phyloP scores from a whole-genome alignment of 495 filamentous ascomycete genomes.

The Penicillium soppii region DNA sequence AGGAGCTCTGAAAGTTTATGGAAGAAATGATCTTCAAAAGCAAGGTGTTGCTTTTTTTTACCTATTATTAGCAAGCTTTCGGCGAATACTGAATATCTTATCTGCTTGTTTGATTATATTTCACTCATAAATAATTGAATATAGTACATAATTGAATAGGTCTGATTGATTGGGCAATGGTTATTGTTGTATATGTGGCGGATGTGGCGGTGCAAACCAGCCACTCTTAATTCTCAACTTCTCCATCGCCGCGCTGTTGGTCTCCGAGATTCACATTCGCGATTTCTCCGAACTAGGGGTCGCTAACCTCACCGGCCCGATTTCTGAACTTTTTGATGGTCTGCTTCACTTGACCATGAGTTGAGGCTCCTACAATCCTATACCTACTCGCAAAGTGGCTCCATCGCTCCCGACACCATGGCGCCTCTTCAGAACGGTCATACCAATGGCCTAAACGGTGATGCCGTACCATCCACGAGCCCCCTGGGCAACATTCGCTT shows the following conservation, averaged over 20 bases:
- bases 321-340: conserved; percentile 9
- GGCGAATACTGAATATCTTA: too few relatives aligned
- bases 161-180: not conserved
- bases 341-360: conserved; percentile 35
- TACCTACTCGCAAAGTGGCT: conserved; percentile 15
- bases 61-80: too few relatives aligned
- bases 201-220: conserved; percentile 27
- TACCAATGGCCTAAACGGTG: conserved; percentile 48
- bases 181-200: conserved; percentile 10
- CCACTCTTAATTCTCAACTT: conserved; percentile 28
- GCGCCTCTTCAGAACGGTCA: conserved; percentile 54
- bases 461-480: conserved; percentile 21
- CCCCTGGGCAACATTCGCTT: conserved; percentile 57
- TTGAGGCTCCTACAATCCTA: conserved; percentile 26
- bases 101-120: not conserved
- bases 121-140: not conserved
- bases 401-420: conserved; percentile 35
- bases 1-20: too few relatives aligned
- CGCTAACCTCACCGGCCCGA: conserved; percentile 5
- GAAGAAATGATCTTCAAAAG: too few relatives aligned
- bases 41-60: too few relatives aligned
- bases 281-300: conserved; percentile 10
- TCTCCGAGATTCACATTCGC: conserved; percentile 20
- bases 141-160: not conserved
- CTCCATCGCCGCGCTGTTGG: conserved; percentile 15